Evolutionary conservation across 2,329 filamentous ascomycete genomes (phyloP).

Genomic region (Colletotrichum tamarilloi): DNA sequence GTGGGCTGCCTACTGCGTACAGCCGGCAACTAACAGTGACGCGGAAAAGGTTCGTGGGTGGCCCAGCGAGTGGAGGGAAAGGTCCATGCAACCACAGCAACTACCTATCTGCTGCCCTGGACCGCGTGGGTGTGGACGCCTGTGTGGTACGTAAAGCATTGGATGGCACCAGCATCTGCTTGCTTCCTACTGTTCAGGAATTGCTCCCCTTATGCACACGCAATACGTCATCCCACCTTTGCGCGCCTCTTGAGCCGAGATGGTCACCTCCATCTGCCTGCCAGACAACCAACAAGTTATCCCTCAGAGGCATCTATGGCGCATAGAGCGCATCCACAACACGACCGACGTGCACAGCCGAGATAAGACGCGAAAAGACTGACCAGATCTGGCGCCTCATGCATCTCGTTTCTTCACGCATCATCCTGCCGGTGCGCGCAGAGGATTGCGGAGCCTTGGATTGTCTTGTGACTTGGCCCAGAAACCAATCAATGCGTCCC

Average conservation of each 20-base stretch:
- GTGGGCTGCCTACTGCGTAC: conserved; percentile 2
- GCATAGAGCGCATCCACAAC: conserved; percentile 9
- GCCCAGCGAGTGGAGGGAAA: conserved; percentile 3
- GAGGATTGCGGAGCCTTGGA: conserved; percentile 18
- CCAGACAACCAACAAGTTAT: background rate
- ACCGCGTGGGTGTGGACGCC: background rate
- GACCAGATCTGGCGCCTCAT: background rate
- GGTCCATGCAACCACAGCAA: conserved; percentile 21
- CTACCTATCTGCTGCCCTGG: background rate
- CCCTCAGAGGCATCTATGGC: background rate
- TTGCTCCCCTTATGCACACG: background rate
- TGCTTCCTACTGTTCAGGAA: background rate
- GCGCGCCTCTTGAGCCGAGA: background rate
- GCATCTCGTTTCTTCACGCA: conserved; percentile 26
- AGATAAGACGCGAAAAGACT: background rate
- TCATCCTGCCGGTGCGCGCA: conserved; percentile 1
- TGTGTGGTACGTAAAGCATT: background rate
- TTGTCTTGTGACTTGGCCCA: conserved; percentile 28
- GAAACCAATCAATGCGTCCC: conserved; percentile 19
- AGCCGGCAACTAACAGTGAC: conserved; percentile 28
- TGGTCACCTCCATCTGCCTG: background rate
- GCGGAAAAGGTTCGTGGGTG: conserved; percentile 15
- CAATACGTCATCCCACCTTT: conserved; percentile 9
- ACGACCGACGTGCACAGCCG: background rate
- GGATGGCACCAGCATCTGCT: background rate